Conservation (phyloP, 306 rosid species). For the Geum urbanum region DNA sequence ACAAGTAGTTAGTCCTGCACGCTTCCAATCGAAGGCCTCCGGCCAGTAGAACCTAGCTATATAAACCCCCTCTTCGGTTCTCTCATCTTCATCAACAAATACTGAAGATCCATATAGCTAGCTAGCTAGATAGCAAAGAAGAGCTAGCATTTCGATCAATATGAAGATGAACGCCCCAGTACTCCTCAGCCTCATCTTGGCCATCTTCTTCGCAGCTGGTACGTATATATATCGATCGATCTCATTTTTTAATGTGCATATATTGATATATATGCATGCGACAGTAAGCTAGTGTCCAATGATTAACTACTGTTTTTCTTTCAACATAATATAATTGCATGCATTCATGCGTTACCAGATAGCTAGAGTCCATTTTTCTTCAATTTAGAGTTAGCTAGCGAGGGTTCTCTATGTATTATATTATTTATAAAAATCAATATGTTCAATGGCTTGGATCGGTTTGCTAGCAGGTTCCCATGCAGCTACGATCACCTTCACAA, state of each 20-base stretch:
- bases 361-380: background rate
- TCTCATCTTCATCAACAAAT: background rate
- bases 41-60: background rate
- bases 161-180: slow-evolving; percentile 27
- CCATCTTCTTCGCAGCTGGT: slow-evolving; percentile 30
- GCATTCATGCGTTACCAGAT: background rate
- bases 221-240: no score
- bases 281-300: no score
- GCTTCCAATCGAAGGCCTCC: background rate
- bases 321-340: background rate
- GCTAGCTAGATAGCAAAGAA: background rate
- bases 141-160: background rate
- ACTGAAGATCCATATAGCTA: background rate
- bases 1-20: background rate
- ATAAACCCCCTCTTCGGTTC: background rate
- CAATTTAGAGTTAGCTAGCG: background rate
- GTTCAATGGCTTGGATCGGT: no score
- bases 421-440: no score
- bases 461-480: slow-evolving; percentile 34
- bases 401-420: background rate
- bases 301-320: no score
- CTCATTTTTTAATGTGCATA: no score
- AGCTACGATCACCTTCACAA: slow-evolving; percentile 39
- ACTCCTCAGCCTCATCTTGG: slow-evolving; percentile 26
- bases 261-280: no score